Evolutionary conservation across 2,329 filamentous ascomycete species (phyloP), one percentile per base, ranked within the genome.

Genomic region (Neofusicoccum parvum): DNA sequence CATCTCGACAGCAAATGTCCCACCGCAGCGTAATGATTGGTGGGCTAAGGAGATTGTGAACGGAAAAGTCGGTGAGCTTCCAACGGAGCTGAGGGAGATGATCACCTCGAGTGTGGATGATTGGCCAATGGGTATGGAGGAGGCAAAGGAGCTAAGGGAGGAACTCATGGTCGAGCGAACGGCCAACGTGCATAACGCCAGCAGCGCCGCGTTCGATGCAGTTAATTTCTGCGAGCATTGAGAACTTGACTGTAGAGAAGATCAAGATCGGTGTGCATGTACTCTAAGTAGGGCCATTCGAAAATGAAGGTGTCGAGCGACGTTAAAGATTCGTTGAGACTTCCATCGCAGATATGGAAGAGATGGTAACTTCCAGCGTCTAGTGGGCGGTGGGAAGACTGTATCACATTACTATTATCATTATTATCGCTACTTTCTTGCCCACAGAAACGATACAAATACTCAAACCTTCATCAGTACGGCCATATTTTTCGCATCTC

Each of bases 21-120:
- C 83, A 1, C 82, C 82, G 2, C 84, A 86, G 69, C 80, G 80
- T 66, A 70, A 77, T 27, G 74, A 80, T 2, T 86, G 83, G 83
- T 80, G 75, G 73, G 64, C 66, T 0, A 73, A 78, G 10, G 65
- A 11, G 37, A 39, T 39, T 32, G 32, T 10, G 9, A 32, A 56
- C 3, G 60, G 23, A 5, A 23, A 15, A 11, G 20, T 59, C 45
- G 23, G 17, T 5, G 43, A 32, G 37, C 50, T 71, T 36, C 69
- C 69, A n/a, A 43, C 49, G 14, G 70, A 71, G 62, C 41, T 70
- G 62, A 68, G 41, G 58, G 43, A 14, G 65, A 66, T n/a, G 66
- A 66, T 17, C 66, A 67, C 37, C 23, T 65, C 64, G 46, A 45
- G 27, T 36, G 43, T 20, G 6, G 20, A 51, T 34, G 46, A 54